Evolutionary conservation across 106 monocot genomes (phyloP), one percentile per base, ranked within the genome.

Genomic region (Triglochin maritima): DNA sequence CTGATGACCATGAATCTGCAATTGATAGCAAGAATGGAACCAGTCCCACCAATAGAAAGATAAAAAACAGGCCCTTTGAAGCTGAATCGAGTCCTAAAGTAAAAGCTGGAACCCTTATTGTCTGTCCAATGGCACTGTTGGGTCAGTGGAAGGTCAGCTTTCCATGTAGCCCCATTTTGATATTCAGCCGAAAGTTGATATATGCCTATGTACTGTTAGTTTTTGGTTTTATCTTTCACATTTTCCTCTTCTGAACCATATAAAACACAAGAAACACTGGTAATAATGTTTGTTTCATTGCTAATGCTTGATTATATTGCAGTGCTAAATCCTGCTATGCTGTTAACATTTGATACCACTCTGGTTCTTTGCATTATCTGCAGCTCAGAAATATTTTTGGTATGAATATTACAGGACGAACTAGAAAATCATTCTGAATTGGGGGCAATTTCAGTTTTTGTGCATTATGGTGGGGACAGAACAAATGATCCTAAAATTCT

Each of bases 121-220:
- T 94, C 5, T 94, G 93, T 51, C 93, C 93, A 65, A 94, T 94
- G 93, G 84, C 93, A 76, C 73, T 94, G 54, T 68, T 94, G 69
- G 93, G 93, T 44, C 93, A 94, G 65, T 94, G 93, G 93, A 94
- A 94, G 84, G 93, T 94, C 44, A 75, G 49, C 16, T 51, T 75
- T 49, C 11, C 29, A 7, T 48, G 3, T 44, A 29, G 1, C 29
- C 29, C 29, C 29, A 29, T 29, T 29, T 29, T 1, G 29, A 29
- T 29, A 29, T 29, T 29, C 29, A 29, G 0, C 52, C 52, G 52
- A 7, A 52, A 52, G 11, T 52, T 6, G 0, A 52, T 52, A 11
- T 52, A 52, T 52, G 52, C 52, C 0, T 52, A 11, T 52, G 11
- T 52, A 29, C 29, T 29, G 29, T 29, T 29, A 29, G 29, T 29